Evolutionary conservation across 139 green algal species (phyloP), one percentile per base, ranked within the genome.

Genomic region (Raphidocelis subcapitata): DNA sequence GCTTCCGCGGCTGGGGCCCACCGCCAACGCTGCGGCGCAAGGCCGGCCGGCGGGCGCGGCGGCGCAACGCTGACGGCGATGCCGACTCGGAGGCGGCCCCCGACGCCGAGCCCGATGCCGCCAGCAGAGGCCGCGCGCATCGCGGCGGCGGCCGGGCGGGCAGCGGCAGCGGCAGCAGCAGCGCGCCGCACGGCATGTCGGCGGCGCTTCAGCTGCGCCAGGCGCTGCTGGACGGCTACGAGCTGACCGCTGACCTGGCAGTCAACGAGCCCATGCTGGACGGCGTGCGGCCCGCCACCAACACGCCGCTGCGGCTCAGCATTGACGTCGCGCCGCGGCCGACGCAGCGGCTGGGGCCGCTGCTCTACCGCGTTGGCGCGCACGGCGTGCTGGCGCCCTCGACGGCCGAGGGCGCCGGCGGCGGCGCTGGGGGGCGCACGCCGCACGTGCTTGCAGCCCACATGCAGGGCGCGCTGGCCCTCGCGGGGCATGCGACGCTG

Each of bases 191-290:
- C 10, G 26, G 21, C 29, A 32, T 24, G 51, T 67, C 35, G 15
- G 37, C 65, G 21, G 37, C 2, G 5, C 21, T 72, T 16, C 51
- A 78, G 62, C 41, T 72, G 36, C 57, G 72, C 51, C 72, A 78
- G 72, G 47, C 59, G 72, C 41, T 72, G 12, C 54, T 29, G 12
- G 72, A 72, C 24, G 72, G 62, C 2, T 24, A 66, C 28, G 72
- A 78, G 32, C 21, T 78, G 28, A 72, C 63, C 28, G 72, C 72
- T 49, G 62, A 72, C 21, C 26, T 78, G 37, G 72, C 62, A 18
- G 4, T 78, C 16, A 78, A 78, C 62, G 72, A 78, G 72, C 52
- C 12, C 36, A 32, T 35, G 29, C 61, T 72, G 23, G 72, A 78
- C 16, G 63, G 62, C 16, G 72, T 72, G 16, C 12, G 15, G 15